A percentile compares a stretch with the other conserved stretches of the same genome.
Conservation (phyloP, 441 rosid genomes). For the Mallotus japonicus region DNA sequence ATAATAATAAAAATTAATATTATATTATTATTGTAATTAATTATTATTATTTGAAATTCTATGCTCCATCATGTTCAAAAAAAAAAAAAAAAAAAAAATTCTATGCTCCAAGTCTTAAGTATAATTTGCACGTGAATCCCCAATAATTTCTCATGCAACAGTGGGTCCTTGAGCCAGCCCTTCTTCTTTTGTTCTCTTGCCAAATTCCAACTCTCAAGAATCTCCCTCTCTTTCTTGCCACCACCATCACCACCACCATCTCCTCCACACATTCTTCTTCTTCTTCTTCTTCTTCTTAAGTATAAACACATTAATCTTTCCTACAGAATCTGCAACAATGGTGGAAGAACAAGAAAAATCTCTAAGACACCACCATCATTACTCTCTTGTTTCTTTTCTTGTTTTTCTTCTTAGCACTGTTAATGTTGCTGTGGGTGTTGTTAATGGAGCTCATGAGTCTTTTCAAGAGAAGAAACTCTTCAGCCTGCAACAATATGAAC, state of each 20-base stretch:
- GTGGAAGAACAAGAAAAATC: slow-evolving; percentile 14
- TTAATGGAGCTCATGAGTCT: slow-evolving; percentile 31
- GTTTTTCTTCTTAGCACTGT: slow-evolving; percentile 21
- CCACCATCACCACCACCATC: no score
- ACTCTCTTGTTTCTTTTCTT: slow-evolving; percentile 22
- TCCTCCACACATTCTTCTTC: neutral
- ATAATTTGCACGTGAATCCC: slow-evolving; percentile 69
- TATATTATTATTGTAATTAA: neutral
- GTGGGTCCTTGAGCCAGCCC: slow-evolving; percentile 64
- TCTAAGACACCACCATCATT: slow-evolving; percentile 13
- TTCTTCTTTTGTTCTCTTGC: slow-evolving; percentile 77
- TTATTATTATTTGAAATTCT: neutral
- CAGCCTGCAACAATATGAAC: slow-evolving; percentile 36
- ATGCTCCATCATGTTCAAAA: no score
- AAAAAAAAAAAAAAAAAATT: no score
- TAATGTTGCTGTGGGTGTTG: slow-evolving; percentile 6
- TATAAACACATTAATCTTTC: neutral
- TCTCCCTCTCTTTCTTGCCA: slow-evolving; percentile 33
- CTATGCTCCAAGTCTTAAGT: slow-evolving; percentile 18
- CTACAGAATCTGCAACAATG: slow-evolving; percentile 31
- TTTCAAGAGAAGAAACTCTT: slow-evolving; percentile 46
- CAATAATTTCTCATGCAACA: slow-evolving; percentile 80
- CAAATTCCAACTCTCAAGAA: slow-evolving; percentile 60
- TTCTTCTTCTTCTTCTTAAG: neutral
- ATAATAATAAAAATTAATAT: no score